A percentile compares a stretch with the other conserved stretches of the same genome.
These are phyloP conservation scores for Tylopilus felleus DNA, from an alignment of 768 basidiomycete genomes.

Conservation along the genomic window DNA sequence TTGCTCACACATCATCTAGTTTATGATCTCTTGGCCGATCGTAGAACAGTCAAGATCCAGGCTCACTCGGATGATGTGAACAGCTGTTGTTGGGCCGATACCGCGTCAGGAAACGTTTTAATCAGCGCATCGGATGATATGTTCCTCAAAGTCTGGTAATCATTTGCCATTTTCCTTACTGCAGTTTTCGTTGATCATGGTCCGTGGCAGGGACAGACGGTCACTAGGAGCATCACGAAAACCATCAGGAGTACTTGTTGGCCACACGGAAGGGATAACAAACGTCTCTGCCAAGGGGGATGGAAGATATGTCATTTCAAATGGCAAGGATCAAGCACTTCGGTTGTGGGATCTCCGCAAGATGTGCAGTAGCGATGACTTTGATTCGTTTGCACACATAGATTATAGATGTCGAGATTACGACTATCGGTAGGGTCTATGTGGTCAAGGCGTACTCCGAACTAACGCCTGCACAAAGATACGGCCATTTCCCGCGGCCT, in stretches of 20 bases:
- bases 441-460: not conserved
- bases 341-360: conserved; percentile 93
- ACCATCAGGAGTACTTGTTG: conserved; percentile 90
- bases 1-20: conserved; percentile 43
- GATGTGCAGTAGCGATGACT: conserved; percentile 77
- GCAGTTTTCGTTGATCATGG: not conserved
- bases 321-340: conserved; percentile 92
- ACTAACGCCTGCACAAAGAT: conserved; percentile 38
- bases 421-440: conserved; percentile 73
- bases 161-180: not conserved
- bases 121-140: conserved; percentile 95
- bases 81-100: conserved; percentile 94
- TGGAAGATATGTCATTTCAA: conserved; percentile 91
- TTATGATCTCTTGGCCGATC: conserved; percentile 83
- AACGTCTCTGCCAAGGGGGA: conserved; percentile 95
- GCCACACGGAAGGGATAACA: conserved; percentile 95
- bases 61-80: conserved; percentile 93
- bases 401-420: conserved; percentile 59
- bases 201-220: conserved; percentile 45
- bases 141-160: conserved; percentile 92
- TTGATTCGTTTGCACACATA: conserved; percentile 47
- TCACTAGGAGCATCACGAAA: conserved; percentile 50
- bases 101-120: conserved; percentile 87
- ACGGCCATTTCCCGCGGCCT: conserved; percentile 64
- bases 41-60: conserved; percentile 76